Conservation (phyloP, 73 alveolate genomes). For the Diophrys appendiculata region DNA sequence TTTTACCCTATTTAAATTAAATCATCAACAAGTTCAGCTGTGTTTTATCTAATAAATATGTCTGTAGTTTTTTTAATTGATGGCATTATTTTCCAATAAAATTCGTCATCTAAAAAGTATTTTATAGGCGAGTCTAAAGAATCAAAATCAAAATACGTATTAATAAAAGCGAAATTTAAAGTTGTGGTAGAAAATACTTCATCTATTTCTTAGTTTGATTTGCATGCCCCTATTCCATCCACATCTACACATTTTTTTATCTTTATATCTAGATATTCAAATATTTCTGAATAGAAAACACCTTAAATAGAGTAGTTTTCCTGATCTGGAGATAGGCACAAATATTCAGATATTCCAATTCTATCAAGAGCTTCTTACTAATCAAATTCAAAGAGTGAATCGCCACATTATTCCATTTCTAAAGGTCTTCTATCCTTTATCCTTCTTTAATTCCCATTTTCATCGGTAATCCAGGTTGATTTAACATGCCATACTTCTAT, state of each 20-base stretch:
- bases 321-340: neutral
- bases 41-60: conserved; percentile 15
- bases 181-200: neutral
- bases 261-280: conserved; percentile 9
- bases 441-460: too few species aligned
- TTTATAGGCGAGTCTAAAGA: conserved; percentile 22
- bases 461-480: too few species aligned
- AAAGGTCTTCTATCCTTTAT: too few species aligned
- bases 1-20: conserved; percentile 17
- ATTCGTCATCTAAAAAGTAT: conserved; percentile 33
- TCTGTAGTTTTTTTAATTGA: conserved; percentile 11
- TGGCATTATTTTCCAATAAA: conserved; percentile 32
- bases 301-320: conserved; percentile 17
- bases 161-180: neutral
- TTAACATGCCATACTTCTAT: too few species aligned
- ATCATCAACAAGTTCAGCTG: conserved; percentile 30
- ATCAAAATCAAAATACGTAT: conserved; percentile 12
- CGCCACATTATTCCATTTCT: too few species aligned
- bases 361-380: too few species aligned
- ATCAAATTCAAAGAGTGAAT: too few species aligned
- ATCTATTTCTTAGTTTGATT: neutral
- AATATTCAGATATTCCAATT: too few species aligned
- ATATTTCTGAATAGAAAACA: conserved; percentile 16
- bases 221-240: too few species aligned
- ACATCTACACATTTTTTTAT: conserved; percentile 3